Percentiles rank a stretch among this genome's conserved stretches.
Conservation (phyloP, 352 stramenopile species). For the Phytophthora palmivora region DNA sequence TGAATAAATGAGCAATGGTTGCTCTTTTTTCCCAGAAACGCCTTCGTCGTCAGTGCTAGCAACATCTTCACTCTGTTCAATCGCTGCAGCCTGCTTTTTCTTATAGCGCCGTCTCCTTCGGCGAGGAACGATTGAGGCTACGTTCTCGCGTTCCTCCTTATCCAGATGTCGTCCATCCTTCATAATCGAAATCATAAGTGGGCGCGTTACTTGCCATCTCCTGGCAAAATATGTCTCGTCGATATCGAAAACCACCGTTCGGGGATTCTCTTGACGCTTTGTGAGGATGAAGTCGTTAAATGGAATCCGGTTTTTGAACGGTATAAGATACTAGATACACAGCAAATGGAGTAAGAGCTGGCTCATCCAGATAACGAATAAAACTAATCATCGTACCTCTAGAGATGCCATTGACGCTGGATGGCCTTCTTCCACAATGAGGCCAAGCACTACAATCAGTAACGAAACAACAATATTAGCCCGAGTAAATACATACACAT, state of each 20-base stretch:
- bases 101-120: conserved; percentile 20
- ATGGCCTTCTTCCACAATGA: conserved; percentile 63
- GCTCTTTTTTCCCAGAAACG: background rate
- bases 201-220: conserved; percentile 54
- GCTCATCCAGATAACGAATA: background rate
- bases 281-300: conserved; percentile 64
- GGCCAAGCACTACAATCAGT: conserved; percentile 42
- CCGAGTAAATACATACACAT: conserved; percentile 15
- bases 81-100: background rate
- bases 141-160: conserved; percentile 42
- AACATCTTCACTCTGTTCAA: conserved; percentile 7
- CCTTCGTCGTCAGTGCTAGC: conserved; percentile 19
- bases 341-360: conserved; percentile 3
- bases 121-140: conserved; percentile 26
- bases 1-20: conserved; percentile 37
- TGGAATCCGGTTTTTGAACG: conserved; percentile 49
- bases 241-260: conserved; percentile 60
- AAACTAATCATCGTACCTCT: conserved; percentile 23
- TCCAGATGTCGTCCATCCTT: conserved; percentile 45
- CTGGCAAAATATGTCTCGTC: conserved; percentile 51
- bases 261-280: conserved; percentile 38
- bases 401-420: conserved; percentile 40
- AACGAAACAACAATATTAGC: conserved; percentile 5
- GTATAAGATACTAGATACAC: conserved; percentile 46
- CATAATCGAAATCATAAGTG: conserved; percentile 59